These are phyloP conservation scores for Sporothrix luriei DNA, from an alignment of 2,329 filamentous ascomycete genomes.

Conservation along the genomic window DNA sequence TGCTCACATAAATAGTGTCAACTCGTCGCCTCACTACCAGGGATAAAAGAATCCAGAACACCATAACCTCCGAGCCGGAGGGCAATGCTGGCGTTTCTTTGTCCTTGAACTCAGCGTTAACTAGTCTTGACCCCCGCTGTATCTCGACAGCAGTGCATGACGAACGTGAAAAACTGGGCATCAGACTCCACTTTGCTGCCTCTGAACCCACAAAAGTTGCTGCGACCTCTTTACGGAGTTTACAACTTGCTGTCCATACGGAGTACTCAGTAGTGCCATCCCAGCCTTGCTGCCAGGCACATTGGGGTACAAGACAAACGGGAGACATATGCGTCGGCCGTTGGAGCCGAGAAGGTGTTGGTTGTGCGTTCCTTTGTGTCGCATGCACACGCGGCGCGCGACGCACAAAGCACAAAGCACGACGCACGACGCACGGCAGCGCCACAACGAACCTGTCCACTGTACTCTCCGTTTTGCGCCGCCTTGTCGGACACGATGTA, in stretches of 20 bases:
- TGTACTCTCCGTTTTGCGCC: neutral
- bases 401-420: neutral
- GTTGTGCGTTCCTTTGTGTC: neutral
- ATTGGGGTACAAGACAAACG: neutral
- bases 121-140: neutral
- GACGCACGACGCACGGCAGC: neutral
- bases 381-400: neutral
- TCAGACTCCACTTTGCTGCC: neutral
- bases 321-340: neutral
- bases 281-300: slow-evolving; percentile 1
- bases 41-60: neutral
- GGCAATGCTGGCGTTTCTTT: neutral
- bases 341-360: slow-evolving; percentile 11
- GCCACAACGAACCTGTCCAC: neutral
- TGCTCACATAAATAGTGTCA: neutral
- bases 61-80: neutral
- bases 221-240: slow-evolving; percentile 20
- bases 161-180: slow-evolving; percentile 19
- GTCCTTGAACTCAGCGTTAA: neutral
- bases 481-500: neutral
- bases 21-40: neutral
- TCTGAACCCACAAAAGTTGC: slow-evolving; percentile 19
- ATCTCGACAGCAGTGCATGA: neutral
- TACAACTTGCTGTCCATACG: neutral
- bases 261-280: neutral